Evolutionary conservation across 495 filamentous ascomycete species (phyloP), one percentile per base, ranked within the genome.

Genomic region (Extremus antarcticus): DNA sequence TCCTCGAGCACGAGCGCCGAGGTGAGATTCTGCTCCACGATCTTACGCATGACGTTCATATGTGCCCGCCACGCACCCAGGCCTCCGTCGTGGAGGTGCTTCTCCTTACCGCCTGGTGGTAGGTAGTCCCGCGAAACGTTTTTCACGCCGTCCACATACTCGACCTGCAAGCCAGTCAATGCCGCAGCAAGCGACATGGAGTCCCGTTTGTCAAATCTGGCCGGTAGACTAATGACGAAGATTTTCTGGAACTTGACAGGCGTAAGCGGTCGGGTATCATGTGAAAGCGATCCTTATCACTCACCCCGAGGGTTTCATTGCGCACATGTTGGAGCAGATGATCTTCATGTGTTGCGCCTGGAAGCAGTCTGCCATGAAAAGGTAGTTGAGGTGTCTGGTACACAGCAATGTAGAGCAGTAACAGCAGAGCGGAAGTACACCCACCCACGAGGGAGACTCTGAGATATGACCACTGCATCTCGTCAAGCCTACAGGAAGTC

Each of bases 221-320:
- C 19, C 2, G 50, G 50, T 21, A 53, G 51, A 24, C 22, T 50
- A 43, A 59, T 50, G 25, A 48, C 43, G 29, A 50, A 59, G 43
- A 59, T 59, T 39, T 54, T 54, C 51, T 54, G 43, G 22, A 59
- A 54, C 56, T 59, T 50, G n/a, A 16, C 47, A 19, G 23, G 47
- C 19, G 15, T 24, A 13, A 11, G 21, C 10, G 9, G 10, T 24
- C 13, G 13, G 9, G 7, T 50, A 8, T 7, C 10, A 35, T 50
- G 43, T 47, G 43, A 47, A 17, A 22, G 43, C 43, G 19, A 25
- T 29, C 16, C 17, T 21, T 17, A 7, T 43, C 25, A 53, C 43
- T 46, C 43, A 46, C 43, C 9, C 43, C 43, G 20, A 46, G 43
- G 8, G 43, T 46, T 22, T 13, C 8, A 46, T 46, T 46, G 43